Base-by-base conservation (phyloP, 352 stramenopile genomes). In the Stramenopiles sp. region DNA sequence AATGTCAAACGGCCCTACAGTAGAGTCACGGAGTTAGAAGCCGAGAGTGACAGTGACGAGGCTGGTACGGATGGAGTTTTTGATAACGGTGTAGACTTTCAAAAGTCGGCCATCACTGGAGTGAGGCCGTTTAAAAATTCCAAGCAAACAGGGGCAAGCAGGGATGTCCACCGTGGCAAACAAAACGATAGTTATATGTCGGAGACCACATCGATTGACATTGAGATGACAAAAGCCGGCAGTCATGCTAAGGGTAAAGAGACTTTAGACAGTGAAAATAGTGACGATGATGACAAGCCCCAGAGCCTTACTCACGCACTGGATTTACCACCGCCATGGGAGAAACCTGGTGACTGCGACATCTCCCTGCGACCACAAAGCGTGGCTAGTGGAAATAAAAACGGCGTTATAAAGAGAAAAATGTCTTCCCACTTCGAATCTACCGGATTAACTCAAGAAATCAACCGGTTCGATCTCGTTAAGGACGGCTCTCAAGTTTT, bases 401-500 rank as follows among this genome's bases (percentile, higher is more conserved):
- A 14, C 71, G 22, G 30, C 4, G 4, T 4, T 8, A 14, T 4
- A 14, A 78, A 33, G 71, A 33, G 14, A 78, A 78, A 78, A 78
- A 33, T 4, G 4, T 4, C 8, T 33, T 14, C 71, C 1, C 4
- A 14, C 4, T 55, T 78, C 14, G 4, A 78, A 78, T 33, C 71
- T 14, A 31, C 22, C 4, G 31, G 14, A 33, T 14, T 78, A 33
- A 4, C 71, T 14, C 4, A 14, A 14, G 22, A 78, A 4, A 14
- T 78, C 4, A 78, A 78, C 22, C 1, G 8, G 30, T 78, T 78
- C 14, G 8, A 31, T 33, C 22, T 78, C 4, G 8, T 33, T 78
- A 78, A 78, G 22, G 71, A 78, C 14, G 71, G 71, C 71, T 78
- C 31, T 31, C 71, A 78, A 78, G 71, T 78, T 4, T 78, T 78